Evolutionary conservation across 2,329 filamentous ascomycete species (phyloP).

Genomic region (Sporothrix humicola): DNA sequence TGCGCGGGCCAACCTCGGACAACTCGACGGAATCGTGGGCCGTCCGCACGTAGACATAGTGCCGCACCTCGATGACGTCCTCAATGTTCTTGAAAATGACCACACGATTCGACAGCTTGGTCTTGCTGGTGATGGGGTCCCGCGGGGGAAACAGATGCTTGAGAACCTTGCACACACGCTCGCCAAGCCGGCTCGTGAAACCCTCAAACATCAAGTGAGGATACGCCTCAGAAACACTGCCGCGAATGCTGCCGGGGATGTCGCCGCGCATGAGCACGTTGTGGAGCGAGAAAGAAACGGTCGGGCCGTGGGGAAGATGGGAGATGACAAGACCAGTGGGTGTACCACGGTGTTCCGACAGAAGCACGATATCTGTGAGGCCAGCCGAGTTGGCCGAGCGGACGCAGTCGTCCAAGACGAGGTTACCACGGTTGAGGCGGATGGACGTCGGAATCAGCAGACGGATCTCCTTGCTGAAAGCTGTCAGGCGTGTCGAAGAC

Average conservation of each 20-base stretch:
- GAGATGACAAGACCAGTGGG: constrained; percentile 81
- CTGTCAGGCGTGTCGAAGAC: constrained; percentile 80
- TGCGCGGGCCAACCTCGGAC: constrained; percentile 87
- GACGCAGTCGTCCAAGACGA: constrained; percentile 85
- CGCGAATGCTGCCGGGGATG: constrained; percentile 84
- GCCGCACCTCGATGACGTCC: constrained; percentile 89
- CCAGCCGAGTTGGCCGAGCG: constrained; percentile 79
- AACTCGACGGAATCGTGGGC: constrained; percentile 88
- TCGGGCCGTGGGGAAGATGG: constrained; percentile 88
- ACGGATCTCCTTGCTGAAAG: constrained; percentile 83
- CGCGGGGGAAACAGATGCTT: constrained; percentile 94
- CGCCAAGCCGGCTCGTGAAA: constrained; percentile 80
- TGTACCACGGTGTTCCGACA: constrained; percentile 91
- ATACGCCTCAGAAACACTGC: constrained; percentile 90
- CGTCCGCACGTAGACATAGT: constrained; percentile 81
- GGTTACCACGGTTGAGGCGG: constrained; percentile 87
- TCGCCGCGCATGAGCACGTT: constrained; percentile 93
- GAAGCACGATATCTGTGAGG: constrained; percentile 81
- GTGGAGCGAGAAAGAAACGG: constrained; percentile 79
- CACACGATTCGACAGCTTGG: constrained; percentile 83
- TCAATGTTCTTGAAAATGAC: constrained; percentile 95
- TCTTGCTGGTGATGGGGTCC: constrained; percentile 71
- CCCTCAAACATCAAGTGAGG: constrained; percentile 96
- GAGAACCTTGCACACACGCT: constrained; percentile 83
- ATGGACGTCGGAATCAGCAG: constrained; percentile 84